Evolutionary conservation across 2,329 filamentous ascomycete species (phyloP).

Genomic region (Apiospora arundinis): DNA sequence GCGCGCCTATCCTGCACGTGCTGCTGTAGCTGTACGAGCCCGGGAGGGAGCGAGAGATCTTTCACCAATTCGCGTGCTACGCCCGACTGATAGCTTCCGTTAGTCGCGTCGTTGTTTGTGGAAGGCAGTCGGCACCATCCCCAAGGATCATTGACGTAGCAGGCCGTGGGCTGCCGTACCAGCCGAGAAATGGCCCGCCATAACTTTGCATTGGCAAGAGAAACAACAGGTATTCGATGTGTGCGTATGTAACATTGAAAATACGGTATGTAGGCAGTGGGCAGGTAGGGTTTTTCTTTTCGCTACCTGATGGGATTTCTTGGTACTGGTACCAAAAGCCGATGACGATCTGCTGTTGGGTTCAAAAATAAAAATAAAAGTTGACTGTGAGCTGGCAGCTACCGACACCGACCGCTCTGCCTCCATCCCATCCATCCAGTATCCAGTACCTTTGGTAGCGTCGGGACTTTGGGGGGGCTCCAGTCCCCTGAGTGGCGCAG

Average conservation of each 20-base stretch:
- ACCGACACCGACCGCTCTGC: background rate
- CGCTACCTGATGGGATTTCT: background rate
- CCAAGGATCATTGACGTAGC: constrained; percentile 13
- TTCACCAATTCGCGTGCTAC: background rate
- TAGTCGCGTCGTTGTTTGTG: background rate
- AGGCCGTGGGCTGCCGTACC: constrained; percentile 16
- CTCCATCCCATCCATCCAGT: background rate
- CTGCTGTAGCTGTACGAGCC: constrained; percentile 12
- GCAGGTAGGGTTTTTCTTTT: constrained; percentile 6
- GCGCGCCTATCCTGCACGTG: constrained; percentile 15
- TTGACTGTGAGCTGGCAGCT: constrained; percentile 15
- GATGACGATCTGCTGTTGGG: constrained; percentile 11
- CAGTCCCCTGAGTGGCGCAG: constrained; percentile 11
- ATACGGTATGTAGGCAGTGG: background rate
- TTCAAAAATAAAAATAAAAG: background rate
- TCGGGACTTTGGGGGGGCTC: background rate
- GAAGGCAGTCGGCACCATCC: constrained; percentile 8
- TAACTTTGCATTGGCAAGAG: background rate
- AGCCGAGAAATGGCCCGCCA: constrained; percentile 14
- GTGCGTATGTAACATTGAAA: background rate
- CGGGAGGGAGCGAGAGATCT: background rate
- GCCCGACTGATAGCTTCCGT: constrained; percentile 7
- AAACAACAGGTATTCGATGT: constrained; percentile 9
- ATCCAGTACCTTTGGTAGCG: background rate
- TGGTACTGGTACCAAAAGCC: constrained; percentile 14